A percentile compares a stretch with the other conserved stretches of the same genome.
phyloP scores from a whole-genome alignment of 2,329 filamentous ascomycete genomes.

The Scytalidium lignicola region DNA sequence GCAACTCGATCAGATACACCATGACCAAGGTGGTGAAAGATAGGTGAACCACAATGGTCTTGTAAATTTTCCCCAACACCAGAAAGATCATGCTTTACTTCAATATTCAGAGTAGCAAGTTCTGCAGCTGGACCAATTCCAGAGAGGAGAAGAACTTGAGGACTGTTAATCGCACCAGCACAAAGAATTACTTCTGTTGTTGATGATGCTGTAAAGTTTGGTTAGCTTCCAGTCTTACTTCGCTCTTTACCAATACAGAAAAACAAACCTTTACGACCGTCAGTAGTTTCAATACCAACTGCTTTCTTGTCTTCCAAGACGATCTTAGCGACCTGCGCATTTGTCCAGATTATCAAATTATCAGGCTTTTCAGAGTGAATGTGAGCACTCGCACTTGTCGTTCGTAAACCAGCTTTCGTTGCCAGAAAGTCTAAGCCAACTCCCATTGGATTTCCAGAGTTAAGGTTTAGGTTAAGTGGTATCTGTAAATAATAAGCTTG shows the following conservation, averaged over 20 bases:
- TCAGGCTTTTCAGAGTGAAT: slow-evolving; percentile 35
- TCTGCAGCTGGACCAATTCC: slow-evolving; percentile 40
- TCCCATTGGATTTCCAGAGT: slow-evolving; percentile 52
- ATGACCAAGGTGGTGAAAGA: slow-evolving; percentile 5
- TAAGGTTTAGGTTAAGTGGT: slow-evolving; percentile 47
- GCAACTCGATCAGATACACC: background rate
- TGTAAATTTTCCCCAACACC: slow-evolving; percentile 47
- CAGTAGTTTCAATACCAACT: slow-evolving; percentile 36
- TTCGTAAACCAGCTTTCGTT: slow-evolving; percentile 37
- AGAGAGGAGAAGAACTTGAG: slow-evolving; percentile 44
- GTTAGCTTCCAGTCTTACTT: background rate
- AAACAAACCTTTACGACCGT: slow-evolving; percentile 24
- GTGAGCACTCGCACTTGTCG: slow-evolving; percentile 39
- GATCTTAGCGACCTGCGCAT: slow-evolving; percentile 40
- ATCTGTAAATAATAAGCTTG: slow-evolving; percentile 28
- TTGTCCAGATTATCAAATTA: slow-evolving; percentile 47
- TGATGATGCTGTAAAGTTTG: background rate
- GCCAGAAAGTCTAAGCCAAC: slow-evolving; percentile 45
- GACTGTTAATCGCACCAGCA: slow-evolving; percentile 45
- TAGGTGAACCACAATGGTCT: slow-evolving; percentile 28
- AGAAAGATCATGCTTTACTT: slow-evolving; percentile 38
- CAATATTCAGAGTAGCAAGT: slow-evolving; percentile 39
- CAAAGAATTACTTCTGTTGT: slow-evolving; percentile 44
- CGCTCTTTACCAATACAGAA: background rate
- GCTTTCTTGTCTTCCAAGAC: slow-evolving; percentile 39